These are phyloP conservation scores for Backusella psychrophila DNA, from an alignment of 192 early-diverging fungal genomes.

Conservation along the genomic window DNA sequence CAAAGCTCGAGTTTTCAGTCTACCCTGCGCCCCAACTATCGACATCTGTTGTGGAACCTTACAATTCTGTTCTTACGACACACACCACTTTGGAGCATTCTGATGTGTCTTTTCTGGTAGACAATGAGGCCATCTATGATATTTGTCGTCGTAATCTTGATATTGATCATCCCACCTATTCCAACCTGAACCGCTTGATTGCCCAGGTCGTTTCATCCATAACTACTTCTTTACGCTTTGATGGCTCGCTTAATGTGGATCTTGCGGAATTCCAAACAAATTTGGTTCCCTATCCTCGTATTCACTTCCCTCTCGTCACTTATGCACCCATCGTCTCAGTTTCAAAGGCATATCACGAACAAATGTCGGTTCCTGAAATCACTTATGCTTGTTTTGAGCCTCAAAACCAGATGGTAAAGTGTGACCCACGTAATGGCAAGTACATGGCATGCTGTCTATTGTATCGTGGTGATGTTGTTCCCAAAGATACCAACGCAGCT, in stretches of 20 bases:
- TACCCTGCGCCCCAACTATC: slow-evolving; percentile 99
- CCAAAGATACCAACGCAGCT: slow-evolving; percentile 94
- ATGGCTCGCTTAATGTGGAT: slow-evolving; percentile 98
- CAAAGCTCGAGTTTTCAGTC: slow-evolving; percentile 77
- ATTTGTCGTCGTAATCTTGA: slow-evolving; percentile 98
- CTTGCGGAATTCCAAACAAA: slow-evolving; percentile 99
- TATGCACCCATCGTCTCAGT: slow-evolving; percentile 94
- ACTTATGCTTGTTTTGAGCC: slow-evolving; percentile 97
- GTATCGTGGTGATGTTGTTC: slow-evolving; percentile 98
- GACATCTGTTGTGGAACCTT: slow-evolving; percentile 96
- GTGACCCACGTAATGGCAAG: slow-evolving; percentile 95
- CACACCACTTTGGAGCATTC: slow-evolving; percentile 99
- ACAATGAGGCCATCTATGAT: slow-evolving; percentile 99
- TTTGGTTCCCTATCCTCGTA: slow-evolving; percentile 98
- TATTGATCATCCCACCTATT: slow-evolving; percentile 95
- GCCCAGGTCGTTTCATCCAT: slow-evolving; percentile 99
- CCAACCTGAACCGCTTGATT: slow-evolving; percentile 96
- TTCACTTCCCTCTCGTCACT: slow-evolving; percentile 97
- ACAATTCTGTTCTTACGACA: slow-evolving; percentile 99
- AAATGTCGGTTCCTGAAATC: slow-evolving; percentile 92
- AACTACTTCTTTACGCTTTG: slow-evolving; percentile 97
- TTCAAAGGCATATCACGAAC: slow-evolving; percentile 96
- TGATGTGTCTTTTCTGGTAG: slow-evolving; percentile 99
- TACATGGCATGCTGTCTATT: slow-evolving; percentile 99
- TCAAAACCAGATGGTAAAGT: slow-evolving; percentile 99